These are phyloP conservation scores for Fusarium camptoceras DNA, from an alignment of 2,329 filamentous ascomycete genomes.

Conservation along the genomic window DNA sequence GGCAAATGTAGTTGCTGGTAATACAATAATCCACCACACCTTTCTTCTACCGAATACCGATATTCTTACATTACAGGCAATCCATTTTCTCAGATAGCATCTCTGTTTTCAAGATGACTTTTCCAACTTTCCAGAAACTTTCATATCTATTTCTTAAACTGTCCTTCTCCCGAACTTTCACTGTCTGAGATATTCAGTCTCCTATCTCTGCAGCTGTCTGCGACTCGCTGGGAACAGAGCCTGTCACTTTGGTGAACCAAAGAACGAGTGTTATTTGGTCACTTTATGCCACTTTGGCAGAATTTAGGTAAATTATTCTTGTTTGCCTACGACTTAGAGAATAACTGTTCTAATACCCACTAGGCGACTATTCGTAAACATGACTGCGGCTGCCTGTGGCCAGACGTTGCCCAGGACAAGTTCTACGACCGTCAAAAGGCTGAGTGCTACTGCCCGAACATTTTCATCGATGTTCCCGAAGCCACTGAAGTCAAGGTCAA, in stretches of 20 bases:
- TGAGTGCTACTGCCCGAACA: fast-evolving
- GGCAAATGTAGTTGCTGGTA: fast-evolving
- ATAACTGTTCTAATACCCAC: not conserved
- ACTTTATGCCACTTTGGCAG: not conserved
- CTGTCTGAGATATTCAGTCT: no score
- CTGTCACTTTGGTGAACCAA: no score
- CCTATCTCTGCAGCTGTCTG: no score
- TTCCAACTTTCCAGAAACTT: no score
- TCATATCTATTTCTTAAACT: no score
- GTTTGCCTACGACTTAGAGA: not conserved
- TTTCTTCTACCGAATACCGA: not conserved
- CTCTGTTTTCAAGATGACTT: not conserved
- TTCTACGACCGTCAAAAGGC: not conserved
- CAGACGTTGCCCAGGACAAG: not conserved
- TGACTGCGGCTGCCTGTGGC: no score
- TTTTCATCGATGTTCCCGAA: not conserved
- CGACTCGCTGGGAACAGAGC: no score
- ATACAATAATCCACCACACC: fast-evolving
- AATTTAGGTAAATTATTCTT: not conserved
- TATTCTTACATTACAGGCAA: not conserved
- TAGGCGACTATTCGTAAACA: not conserved
- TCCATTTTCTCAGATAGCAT: not conserved
- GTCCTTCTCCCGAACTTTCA: no score
- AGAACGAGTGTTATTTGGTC: not conserved
- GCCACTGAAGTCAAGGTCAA: not conserved